Percentiles rank a stretch among this genome's conserved stretches.
Conservation (phyloP, 148 eudicot genomes). For the Chenopodium suecicum region DNA sequence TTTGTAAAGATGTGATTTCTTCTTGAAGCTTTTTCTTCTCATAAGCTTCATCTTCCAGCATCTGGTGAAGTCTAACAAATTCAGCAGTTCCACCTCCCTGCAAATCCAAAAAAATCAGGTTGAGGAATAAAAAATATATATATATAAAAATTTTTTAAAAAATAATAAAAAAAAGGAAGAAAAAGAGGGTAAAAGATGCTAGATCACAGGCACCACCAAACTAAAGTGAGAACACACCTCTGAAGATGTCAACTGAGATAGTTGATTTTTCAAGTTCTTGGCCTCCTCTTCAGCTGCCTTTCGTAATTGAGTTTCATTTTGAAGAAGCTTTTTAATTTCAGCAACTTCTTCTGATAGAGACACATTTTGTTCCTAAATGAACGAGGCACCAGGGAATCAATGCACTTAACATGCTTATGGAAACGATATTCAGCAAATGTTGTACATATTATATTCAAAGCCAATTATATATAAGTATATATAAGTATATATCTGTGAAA, state of each 20-base stretch:
- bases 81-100: slow-evolving; percentile 73
- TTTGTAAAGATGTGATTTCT: slow-evolving; percentile 61
- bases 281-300: slow-evolving; percentile 82
- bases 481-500: background rate
- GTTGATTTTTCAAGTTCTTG: slow-evolving; percentile 53
- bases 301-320: slow-evolving; percentile 55
- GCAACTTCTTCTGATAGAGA: slow-evolving; percentile 49
- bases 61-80: slow-evolving; percentile 50
- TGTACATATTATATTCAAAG: slow-evolving; percentile 2
- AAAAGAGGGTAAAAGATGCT: background rate
- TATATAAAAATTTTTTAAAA: too few relatives aligned
- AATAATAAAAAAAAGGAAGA: background rate
- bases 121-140: background rate
- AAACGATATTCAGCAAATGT: background rate
- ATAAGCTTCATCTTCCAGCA: slow-evolving; percentile 72
- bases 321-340: slow-evolving; percentile 55
- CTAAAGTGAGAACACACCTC: slow-evolving; percentile 42
- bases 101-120: slow-evolving; percentile 29
- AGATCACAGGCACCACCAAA: background rate
- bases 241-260: slow-evolving; percentile 44
- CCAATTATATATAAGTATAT: background rate
- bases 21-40: slow-evolving; percentile 80
- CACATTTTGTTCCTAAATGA: slow-evolving; percentile 38
- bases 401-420: background rate
- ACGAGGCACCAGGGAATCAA: slow-evolving; percentile 7